These are phyloP conservation scores for Silene coronaria DNA, from an alignment of 179 eudicot species.

Conservation along the genomic window DNA sequence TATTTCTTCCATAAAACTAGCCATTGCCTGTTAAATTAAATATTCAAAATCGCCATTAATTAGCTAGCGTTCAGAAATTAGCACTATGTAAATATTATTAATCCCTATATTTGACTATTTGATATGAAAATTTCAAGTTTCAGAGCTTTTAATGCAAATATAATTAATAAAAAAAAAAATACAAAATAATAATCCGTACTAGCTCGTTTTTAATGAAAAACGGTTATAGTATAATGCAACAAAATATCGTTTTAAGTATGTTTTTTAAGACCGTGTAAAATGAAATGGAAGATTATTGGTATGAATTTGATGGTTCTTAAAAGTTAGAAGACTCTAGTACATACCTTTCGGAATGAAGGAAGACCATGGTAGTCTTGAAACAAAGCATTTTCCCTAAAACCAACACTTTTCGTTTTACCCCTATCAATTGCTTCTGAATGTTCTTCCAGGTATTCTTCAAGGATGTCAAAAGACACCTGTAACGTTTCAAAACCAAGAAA, in stretches of 20 bases:
- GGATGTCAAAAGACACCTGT: slow-evolving; percentile 83
- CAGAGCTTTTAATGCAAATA: too few species aligned
- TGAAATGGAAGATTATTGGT: not conserved
- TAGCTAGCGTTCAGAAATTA: too few species aligned
- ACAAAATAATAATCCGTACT: too few species aligned
- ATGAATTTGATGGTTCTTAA: not conserved
- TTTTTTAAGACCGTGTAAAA: not conserved
- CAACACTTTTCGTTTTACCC: slow-evolving; percentile 38
- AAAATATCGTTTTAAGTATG: too few species aligned
- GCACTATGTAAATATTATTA: too few species aligned
- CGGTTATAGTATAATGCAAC: too few species aligned
- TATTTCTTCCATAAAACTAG: slow-evolving; percentile 76
- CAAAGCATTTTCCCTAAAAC: slow-evolving; percentile 78
- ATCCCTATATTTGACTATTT: too few species aligned
- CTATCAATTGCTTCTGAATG: slow-evolving; percentile 41
- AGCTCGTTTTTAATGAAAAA: too few species aligned
- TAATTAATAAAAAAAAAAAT: too few species aligned
- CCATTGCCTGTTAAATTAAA: slow-evolving; percentile 52
- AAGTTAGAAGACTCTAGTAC: not conserved
- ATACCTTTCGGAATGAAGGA: slow-evolving; percentile 66
- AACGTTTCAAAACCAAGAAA: slow-evolving; percentile 7
- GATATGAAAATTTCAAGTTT: too few species aligned
- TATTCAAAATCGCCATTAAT: not conserved
- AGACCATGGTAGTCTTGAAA: slow-evolving; percentile 91
- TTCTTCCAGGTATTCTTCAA: slow-evolving; percentile 57